Base-by-base conservation (phyloP, 2,329 filamentous ascomycete species). In the Cladosporium sp. region DNA sequence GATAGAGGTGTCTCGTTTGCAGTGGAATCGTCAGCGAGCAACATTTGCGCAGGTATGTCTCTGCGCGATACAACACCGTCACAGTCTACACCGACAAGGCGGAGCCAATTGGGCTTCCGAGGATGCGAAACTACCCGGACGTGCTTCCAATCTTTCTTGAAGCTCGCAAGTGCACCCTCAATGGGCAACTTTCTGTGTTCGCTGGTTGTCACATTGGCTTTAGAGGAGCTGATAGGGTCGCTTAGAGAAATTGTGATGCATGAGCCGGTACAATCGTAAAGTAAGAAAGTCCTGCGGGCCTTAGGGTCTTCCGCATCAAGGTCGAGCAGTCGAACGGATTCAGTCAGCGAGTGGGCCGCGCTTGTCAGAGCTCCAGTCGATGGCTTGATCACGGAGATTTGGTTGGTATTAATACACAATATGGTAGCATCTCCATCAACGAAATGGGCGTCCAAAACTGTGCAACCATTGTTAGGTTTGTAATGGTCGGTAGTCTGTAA, bases 41-140 rank as follows among this genome's bases (percentile, higher is more conserved):
- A 30, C 11, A 42, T 19, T 20, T 20, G 6, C 14, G 20, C 8
- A 9, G 54, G 42, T 7, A 59, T 25, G 8, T 59, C 58, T 42
- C 58, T 25, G 25, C 58, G 58, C n/a, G 28, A 50, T 14, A 55
- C 37, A 8, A 37, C 28, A 11, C 58, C 58, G 9, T 59, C 50
- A 25, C 28, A 15, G 8, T 37, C 34, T 7, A 55, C 51, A 36
- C 51, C 50, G 9, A 59, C 51, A 19, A 55, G 22, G 30, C 58
- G 50, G 38, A 59, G 50, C 58, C 58, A 59, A 15, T 19, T 15
- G n/a, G 8, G 17, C 20, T 50, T 55, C 22, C 58, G 39, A 20
- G 58, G 58, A 59, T 59, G 58, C 20, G 34, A n/a, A 14, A 52
- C 42, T 4, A 55, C 28, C 22, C 30, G 42, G 4, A 56, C 54